These are phyloP conservation scores for Nemania diffusa DNA, from an alignment of 2,329 filamentous ascomycete genomes.

Conservation along the genomic window DNA sequence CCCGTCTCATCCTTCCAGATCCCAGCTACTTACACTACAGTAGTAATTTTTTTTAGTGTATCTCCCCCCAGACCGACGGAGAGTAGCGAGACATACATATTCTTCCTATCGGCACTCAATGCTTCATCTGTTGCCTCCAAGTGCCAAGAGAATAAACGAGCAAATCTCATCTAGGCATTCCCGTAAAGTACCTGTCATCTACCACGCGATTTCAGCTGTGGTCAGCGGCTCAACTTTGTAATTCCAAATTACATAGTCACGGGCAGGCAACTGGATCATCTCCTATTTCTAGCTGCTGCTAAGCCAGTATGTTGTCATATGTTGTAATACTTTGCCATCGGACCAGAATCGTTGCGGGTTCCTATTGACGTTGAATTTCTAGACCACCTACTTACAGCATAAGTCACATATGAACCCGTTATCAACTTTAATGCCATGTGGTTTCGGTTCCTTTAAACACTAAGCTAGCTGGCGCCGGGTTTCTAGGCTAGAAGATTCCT, in stretches of 20 bases:
- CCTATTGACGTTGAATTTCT: not conserved
- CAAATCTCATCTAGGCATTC: not conserved
- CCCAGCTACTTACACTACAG: not conserved
- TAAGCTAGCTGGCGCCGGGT: not conserved
- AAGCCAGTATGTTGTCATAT: not conserved
- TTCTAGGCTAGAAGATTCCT: not conserved
- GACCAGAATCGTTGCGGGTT: not conserved
- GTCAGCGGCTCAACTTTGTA: not conserved
- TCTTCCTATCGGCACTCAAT: not conserved
- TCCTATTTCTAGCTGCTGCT: not conserved
- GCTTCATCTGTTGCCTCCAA: not conserved
- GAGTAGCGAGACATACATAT: not conserved
- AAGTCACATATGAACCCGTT: too few species aligned
- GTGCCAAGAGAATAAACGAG: conserved; percentile 2
- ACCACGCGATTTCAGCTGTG: not conserved
- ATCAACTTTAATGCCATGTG: not conserved
- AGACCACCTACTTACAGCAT: too few species aligned
- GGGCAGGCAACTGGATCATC: not conserved
- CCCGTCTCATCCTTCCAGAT: not conserved
- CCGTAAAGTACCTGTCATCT: not conserved
- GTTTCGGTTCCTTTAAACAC: not conserved
- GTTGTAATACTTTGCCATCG: too few species aligned
- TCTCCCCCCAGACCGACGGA: not conserved
- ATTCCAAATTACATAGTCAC: not conserved
- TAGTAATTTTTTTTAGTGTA: conserved; percentile 4